phyloP scores from a whole-genome alignment of 768 basidiomycete genomes.

The Panaeolus papilionaceus region DNA sequence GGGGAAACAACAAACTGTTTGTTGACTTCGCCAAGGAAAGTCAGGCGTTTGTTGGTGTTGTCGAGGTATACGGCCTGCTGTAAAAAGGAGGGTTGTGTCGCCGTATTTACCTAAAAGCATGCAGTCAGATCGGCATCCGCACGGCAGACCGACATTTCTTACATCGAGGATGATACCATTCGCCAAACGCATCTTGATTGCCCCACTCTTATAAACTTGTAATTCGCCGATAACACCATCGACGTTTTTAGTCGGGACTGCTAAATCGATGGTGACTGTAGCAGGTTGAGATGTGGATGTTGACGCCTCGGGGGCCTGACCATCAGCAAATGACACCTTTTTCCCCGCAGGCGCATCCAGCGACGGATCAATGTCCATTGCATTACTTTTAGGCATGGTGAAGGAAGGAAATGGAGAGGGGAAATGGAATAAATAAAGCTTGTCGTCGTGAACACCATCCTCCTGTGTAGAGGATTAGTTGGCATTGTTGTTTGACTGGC shows the following conservation, averaged over 20 bases:
- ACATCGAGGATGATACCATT: slow-evolving; percentile 89
- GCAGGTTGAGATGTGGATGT: slow-evolving; percentile 36
- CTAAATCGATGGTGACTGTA: slow-evolving; percentile 33
- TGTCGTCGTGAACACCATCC: slow-evolving; percentile 59
- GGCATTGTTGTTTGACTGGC: background rate
- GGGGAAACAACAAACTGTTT: slow-evolving; percentile 87
- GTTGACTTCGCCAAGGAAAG: slow-evolving; percentile 86
- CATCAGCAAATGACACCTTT: slow-evolving; percentile 70
- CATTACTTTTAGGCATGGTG: slow-evolving; percentile 39
- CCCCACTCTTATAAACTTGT: slow-evolving; percentile 85
- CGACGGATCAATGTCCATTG: slow-evolving; percentile 41
- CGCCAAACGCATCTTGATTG: slow-evolving; percentile 83
- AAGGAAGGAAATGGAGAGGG: slow-evolving; percentile 86
- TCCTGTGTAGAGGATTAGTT: slow-evolving; percentile 44
- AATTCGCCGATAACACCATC: slow-evolving; percentile 87
- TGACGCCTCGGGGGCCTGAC: slow-evolving; percentile 51
- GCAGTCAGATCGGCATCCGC: background rate
- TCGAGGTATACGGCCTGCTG: slow-evolving; percentile 87
- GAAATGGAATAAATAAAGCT: slow-evolving; percentile 90
- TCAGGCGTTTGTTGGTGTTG: slow-evolving; percentile 57
- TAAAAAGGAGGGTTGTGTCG: slow-evolving; percentile 86
- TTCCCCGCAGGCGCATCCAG: slow-evolving; percentile 41
- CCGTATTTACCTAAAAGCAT: slow-evolving; percentile 68
- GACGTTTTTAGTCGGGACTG: slow-evolving; percentile 40
- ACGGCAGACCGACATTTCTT: background rate